phyloP scores from a whole-genome alignment of 805 yeast species.

The Candida khao-thaluensis region DNA sequence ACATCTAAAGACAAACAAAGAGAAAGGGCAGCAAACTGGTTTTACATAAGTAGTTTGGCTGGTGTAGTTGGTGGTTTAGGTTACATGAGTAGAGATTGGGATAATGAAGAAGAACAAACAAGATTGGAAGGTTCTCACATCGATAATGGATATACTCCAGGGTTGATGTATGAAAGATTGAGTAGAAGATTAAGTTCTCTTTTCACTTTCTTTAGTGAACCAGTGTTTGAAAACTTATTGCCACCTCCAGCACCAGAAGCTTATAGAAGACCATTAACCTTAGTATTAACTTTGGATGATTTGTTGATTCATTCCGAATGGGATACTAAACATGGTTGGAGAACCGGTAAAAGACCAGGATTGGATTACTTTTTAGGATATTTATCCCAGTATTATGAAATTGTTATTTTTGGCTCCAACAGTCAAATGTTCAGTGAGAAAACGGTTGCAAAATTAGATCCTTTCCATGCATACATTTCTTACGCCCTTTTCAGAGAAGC shows the following conservation, averaged over 20 bases:
- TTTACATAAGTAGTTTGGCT: slow-evolving; percentile 61
- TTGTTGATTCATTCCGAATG: slow-evolving; percentile 87
- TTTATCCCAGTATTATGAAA: slow-evolving; percentile 92
- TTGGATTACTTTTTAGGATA: slow-evolving; percentile 94
- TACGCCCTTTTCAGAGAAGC: slow-evolving; percentile 90
- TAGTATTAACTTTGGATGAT: slow-evolving; percentile 88
- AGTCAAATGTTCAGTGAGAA: slow-evolving; percentile 83
- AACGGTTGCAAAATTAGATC: slow-evolving; percentile 86
- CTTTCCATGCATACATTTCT: slow-evolving; percentile 83
- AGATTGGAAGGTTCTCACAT: slow-evolving; percentile 48
- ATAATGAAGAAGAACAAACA: slow-evolving; percentile 63
- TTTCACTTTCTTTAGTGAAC: slow-evolving; percentile 85
- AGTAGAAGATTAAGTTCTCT: slow-evolving; percentile 69
- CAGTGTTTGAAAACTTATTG: slow-evolving; percentile 86
- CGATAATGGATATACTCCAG: slow-evolving; percentile 67
- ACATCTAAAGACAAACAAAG: slow-evolving; percentile 78
- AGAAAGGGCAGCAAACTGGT: slow-evolving; percentile 75
- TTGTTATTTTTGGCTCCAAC: slow-evolving; percentile 85
- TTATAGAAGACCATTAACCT: slow-evolving; percentile 86
- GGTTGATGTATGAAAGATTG: slow-evolving; percentile 65
- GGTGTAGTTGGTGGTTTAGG: slow-evolving; percentile 52
- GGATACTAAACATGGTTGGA: slow-evolving; percentile 93
- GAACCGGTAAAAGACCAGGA: slow-evolving; percentile 98
- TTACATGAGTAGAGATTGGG: slow-evolving; percentile 85
- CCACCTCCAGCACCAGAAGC: slow-evolving; percentile 93